Base-by-base conservation (phyloP, 2,329 filamentous ascomycete species). In the Ophiostoma ulmi region DNA sequence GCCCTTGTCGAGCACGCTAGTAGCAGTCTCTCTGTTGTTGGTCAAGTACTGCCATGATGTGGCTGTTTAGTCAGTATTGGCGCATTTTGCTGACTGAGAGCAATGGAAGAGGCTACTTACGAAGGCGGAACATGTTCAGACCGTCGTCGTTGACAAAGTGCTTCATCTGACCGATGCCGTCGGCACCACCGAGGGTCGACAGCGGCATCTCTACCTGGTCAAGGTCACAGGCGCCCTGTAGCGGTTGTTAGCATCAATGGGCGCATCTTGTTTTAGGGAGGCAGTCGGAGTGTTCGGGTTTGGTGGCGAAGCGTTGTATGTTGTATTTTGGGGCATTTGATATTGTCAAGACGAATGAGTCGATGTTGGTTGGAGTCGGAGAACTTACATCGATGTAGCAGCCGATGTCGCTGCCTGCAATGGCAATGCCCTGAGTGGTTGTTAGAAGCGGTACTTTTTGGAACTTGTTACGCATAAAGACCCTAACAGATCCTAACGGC, bases 71-170 rank as follows among this genome's bases (percentile, higher is more conserved):
- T 20, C 3, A 10, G 13, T 58, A 8, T 58, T 26, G 11, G 52
- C 31, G 31, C 31, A 3, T 31, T 3, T 31, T 58, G 52, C 26
- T 26, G n/a, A 5, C 17, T n/a, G 7, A 48, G 52, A 5, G 22
- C 52, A 10, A 65, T 22, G 20, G 39, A 22, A 6, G 17, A n/a
- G 72, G 70, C 13, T 2, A 65, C 63, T 7, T n/a, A 65, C 63
- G 85, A 10, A 90, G 79, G 52, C 86, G 83, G 77, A 88, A 84
- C 52, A 86, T 79, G 75, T 88, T 88, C 69, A 88, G 78, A 67
- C 81, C 80, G 74, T 85, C 82, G 64, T 85, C 81, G 17, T 80
- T 80, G 69, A 83, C 79, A 73, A 88, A 88, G 74, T 88, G 86
- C 70, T 84, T 78, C 81, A 88, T 87, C 75, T 87, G 85, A 3